Percentiles rank a stretch among this genome's conserved stretches.
Conservation (phyloP, 352 stramenopile species). For the Thalassiosira mediterranea region DNA sequence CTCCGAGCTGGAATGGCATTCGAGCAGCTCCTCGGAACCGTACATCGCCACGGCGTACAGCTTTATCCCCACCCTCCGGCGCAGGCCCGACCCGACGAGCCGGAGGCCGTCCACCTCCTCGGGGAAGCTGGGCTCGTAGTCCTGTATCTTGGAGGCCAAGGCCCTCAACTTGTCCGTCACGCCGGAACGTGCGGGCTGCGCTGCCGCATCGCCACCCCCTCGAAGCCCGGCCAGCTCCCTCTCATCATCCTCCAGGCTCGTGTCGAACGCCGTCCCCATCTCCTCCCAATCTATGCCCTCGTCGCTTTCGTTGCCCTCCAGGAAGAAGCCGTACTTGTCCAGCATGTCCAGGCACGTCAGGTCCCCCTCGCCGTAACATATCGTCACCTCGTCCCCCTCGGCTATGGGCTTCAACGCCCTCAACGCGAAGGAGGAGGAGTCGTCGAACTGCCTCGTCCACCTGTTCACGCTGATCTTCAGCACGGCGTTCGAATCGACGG, state of each 20-base stretch:
- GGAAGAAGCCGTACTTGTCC: slow-evolving; percentile 36
- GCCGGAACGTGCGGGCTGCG: no score
- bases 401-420: slow-evolving; percentile 9
- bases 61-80: neutral
- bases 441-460: slow-evolving; percentile 32
- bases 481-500: slow-evolving; percentile 8
- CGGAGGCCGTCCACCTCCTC: neutral
- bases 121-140: slow-evolving; percentile 1
- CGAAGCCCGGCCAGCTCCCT: neutral
- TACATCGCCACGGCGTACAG: slow-evolving; percentile 13
- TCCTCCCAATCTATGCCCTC: slow-evolving; percentile 12
- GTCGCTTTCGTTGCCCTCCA: slow-evolving; percentile 10
- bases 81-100: slow-evolving; percentile 6
- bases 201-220: neutral
- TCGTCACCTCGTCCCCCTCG: slow-evolving; percentile 24
- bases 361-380: slow-evolving; percentile 24
- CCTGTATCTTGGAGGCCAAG: neutral
- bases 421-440: slow-evolving; percentile 19
- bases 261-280: neutral
- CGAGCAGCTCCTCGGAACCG: neutral
- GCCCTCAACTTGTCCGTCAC: slow-evolving; percentile 1
- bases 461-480: slow-evolving; percentile 30
- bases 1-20: neutral
- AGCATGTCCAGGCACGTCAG: slow-evolving; percentile 21
- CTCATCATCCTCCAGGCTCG: slow-evolving; percentile 20